Evolutionary conservation across 169 alveolate species (phyloP).

Genomic region (Sarcocystis neurona): DNA sequence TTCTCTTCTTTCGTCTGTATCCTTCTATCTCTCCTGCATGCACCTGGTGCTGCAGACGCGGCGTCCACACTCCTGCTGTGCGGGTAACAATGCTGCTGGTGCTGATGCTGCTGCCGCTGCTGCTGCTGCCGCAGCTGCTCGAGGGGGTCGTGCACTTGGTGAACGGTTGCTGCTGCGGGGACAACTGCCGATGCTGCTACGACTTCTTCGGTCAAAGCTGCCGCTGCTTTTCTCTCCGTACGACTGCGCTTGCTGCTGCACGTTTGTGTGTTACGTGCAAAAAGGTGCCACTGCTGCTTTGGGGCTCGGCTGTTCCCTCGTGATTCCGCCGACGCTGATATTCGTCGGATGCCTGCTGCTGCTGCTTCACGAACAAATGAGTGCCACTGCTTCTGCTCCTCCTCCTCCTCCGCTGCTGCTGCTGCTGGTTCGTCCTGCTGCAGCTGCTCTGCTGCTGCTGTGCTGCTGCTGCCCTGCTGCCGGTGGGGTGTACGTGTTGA

Average conservation of each 20-base stretch:
- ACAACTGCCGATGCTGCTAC: not conserved
- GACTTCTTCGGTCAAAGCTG: not conserved
- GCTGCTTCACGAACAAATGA: not conserved
- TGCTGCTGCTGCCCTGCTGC: not conserved
- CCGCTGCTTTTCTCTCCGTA: not conserved
- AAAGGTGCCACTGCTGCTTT: not conserved
- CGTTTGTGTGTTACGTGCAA: not conserved
- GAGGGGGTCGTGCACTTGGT: not conserved
- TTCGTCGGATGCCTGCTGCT: conserved; percentile 9
- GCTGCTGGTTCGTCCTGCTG: not conserved
- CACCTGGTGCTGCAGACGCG: not conserved
- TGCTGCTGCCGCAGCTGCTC: not conserved
- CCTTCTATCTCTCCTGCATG: not conserved
- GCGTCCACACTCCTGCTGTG: not conserved
- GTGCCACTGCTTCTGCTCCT: not conserved
- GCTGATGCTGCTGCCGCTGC: not conserved
- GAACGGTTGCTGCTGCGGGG: not conserved
- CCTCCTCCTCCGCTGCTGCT: not conserved
- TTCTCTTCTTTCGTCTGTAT: not conserved
- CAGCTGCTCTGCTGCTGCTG: not conserved
- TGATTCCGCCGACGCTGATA: not conserved
- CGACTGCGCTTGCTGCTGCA: not conserved
- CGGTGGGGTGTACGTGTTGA: not conserved
- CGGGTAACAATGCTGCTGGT: not conserved
- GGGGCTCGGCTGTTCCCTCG: not conserved